Percentiles rank a stretch among this genome's conserved stretches.
Evolutionary conservation across 805 yeast species (phyloP).

Genomic region (Starmera quercuum): DNA sequence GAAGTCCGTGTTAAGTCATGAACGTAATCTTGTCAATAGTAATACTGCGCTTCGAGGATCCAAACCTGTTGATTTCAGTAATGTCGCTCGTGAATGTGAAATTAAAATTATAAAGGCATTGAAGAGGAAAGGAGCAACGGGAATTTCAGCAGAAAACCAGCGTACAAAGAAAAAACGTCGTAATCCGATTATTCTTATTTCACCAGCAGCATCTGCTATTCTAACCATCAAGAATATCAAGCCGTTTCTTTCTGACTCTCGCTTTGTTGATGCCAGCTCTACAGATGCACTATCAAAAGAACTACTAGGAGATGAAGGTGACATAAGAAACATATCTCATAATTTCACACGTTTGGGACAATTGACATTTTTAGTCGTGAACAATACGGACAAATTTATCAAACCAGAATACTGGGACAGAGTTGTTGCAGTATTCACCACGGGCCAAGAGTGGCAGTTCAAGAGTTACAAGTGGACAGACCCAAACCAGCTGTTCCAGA

Average conservation of each 20-base stretch:
- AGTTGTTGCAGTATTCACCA: conserved; percentile 90
- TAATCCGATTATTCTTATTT: conserved; percentile 68
- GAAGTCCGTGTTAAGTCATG: conserved; percentile 24
- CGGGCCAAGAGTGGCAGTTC: conserved; percentile 98
- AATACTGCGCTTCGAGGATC: conserved; percentile 58
- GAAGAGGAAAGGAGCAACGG: conserved; percentile 14
- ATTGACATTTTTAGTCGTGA: conserved; percentile 72
- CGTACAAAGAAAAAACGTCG: conserved; percentile 21
- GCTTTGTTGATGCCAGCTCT: conserved; percentile 45
- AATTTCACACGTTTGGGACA: conserved; percentile 50
- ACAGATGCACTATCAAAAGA: conserved; percentile 24
- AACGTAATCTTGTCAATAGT: conserved; percentile 47
- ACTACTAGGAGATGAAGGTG: conserved; percentile 21
- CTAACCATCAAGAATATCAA: conserved; percentile 59
- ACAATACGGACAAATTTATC: conserved; percentile 76
- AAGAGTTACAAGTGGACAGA: conserved; percentile 75
- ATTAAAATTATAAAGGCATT: conserved; percentile 38
- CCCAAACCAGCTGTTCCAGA: conserved; percentile 76
- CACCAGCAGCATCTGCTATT: conserved; percentile 75
- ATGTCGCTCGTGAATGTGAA: conserved; percentile 60
- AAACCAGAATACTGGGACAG: conserved; percentile 98
- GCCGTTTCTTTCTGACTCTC: conserved; percentile 66
- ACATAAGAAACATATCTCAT: conserved; percentile 46
- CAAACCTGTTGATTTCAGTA: conserved; percentile 60
- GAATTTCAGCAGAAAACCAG: conserved; percentile 3